Evolutionary conservation across 495 filamentous ascomycete species (phyloP), one percentile per base, ranked within the genome.

Genomic region (Corynascus novoguineensis): DNA sequence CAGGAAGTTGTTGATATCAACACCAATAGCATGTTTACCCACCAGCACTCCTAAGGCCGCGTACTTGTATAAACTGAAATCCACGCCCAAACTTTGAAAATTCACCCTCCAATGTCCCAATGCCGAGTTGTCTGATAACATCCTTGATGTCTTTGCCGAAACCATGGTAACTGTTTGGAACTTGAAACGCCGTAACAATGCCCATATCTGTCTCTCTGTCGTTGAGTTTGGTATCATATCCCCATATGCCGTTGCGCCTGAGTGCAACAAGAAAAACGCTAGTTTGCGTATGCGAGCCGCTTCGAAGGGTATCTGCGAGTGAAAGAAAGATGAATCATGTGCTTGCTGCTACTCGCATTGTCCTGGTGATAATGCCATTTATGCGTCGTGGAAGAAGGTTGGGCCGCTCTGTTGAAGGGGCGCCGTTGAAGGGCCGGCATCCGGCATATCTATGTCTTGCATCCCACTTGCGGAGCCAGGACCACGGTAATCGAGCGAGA

Each of bases 351-450:
- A 15, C 1, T 29, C 24, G 34, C 15, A 48, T 38, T 37, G 44
- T 31, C 15, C 11, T 10, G n/a, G 25, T 41, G 42, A 24, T 58
- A 21, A 21, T 32, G 46, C 15, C n/a, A 7, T 49, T 37, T 65
- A 74, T 57, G 75, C 73, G 55, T 77, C 73, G 54, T 73, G 71
- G 62, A 78, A 81, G 60, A 79, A 79, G 4, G 72, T 74, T 21
- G 70, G 61, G 44, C 68, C 70, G 14, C 60, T 66, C 22, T 58
- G 64, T 11, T 65, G 68, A 29, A 75, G 68, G 19, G 74, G 71
- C 24, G 73, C 70, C 5, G 69, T 76, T 32, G 76, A 75, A 22
- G 75, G 71, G 40, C 75, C 70, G 12, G 73, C 75, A 58, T 78
- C 75, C n/a, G 58, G 57, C 76, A 78, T 78, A 0, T 75, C 72